Percentiles rank a stretch among this genome's conserved stretches.
These are phyloP conservation scores for Cladochytrium tenue DNA, from an alignment of 371 early-diverging fungal species.

Conservation along the genomic window DNA sequence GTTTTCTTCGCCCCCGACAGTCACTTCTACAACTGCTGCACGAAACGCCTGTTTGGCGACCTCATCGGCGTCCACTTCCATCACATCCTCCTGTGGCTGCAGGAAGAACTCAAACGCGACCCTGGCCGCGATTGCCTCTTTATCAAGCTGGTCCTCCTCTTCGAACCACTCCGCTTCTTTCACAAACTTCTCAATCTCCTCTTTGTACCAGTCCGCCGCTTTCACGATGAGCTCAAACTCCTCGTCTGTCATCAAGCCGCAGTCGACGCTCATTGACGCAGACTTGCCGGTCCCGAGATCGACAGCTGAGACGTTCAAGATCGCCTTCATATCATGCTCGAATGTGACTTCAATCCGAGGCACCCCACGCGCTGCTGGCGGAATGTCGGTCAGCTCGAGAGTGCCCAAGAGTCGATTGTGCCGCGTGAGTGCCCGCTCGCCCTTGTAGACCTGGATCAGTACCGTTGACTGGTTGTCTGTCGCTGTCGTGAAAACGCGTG, in stretches of 20 bases:
- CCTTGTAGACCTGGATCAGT: slow-evolving; percentile 92
- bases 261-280: slow-evolving; percentile 91
- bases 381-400: slow-evolving; percentile 90
- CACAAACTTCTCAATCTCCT: no score
- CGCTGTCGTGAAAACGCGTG: slow-evolving; percentile 93
- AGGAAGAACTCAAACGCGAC: no score
- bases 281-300: slow-evolving; percentile 88
- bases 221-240: slow-evolving; percentile 97
- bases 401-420: slow-evolving; percentile 91
- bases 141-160: slow-evolving; percentile 93
- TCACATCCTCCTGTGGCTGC: no score
- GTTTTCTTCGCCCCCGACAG: no score
- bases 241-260: slow-evolving; percentile 89
- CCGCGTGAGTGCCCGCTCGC: slow-evolving; percentile 88
- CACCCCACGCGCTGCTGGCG: slow-evolving; percentile 90
- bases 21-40: no score
- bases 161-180: slow-evolving; percentile 93
- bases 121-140: no score
- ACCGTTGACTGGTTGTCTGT: slow-evolving; percentile 96
- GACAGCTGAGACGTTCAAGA: slow-evolving; percentile 87
- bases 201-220: no score
- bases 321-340: slow-evolving; percentile 94
- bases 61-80: no score
- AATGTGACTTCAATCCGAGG: slow-evolving; percentile 96
- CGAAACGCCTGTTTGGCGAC: no score